Evolutionary conservation across 176 grass and related monocot species (phyloP).

Genomic region (Oryza meyeriana): DNA sequence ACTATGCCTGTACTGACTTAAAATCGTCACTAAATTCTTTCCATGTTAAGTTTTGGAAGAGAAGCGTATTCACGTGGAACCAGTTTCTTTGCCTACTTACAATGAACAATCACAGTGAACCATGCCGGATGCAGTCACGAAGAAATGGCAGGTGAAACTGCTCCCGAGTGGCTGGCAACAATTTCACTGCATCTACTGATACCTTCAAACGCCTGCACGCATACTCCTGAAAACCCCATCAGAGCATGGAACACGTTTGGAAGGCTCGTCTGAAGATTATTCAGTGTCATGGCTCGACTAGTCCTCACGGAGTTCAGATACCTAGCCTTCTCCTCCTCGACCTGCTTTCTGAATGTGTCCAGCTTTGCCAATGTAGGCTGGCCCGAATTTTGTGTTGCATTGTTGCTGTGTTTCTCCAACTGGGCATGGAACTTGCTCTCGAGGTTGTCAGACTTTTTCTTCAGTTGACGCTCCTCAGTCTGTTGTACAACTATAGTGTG

Average conservation of each 20-base stretch:
- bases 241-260: slow-evolving; percentile 92
- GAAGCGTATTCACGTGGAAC: slow-evolving; percentile 47
- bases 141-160: slow-evolving; percentile 42
- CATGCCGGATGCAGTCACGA: slow-evolving; percentile 14
- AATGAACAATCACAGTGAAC: slow-evolving; percentile 39
- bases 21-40: slow-evolving; percentile 10
- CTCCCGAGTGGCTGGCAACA: slow-evolving; percentile 39
- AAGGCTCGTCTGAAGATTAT: slow-evolving; percentile 79
- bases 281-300: slow-evolving; percentile 81
- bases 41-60: neutral
- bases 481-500: slow-evolving; percentile 75
- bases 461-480: slow-evolving; percentile 63
- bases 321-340: slow-evolving; percentile 75
- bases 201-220: slow-evolving; percentile 70
- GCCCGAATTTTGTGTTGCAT: slow-evolving; percentile 27
- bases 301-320: slow-evolving; percentile 68
- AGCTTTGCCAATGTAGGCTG: slow-evolving; percentile 51
- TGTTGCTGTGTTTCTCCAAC: slow-evolving; percentile 60
- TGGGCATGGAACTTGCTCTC: slow-evolving; percentile 49
- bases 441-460: slow-evolving; percentile 63
- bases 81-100: slow-evolving; percentile 59
- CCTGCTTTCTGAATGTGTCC: slow-evolving; percentile 63
- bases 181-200: slow-evolving; percentile 61
- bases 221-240: slow-evolving; percentile 65
- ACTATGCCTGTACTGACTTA: slow-evolving; percentile 34